Conservation (phyloP, 352 stramenopile species). For the Pseudoperonospora humuli region DNA sequence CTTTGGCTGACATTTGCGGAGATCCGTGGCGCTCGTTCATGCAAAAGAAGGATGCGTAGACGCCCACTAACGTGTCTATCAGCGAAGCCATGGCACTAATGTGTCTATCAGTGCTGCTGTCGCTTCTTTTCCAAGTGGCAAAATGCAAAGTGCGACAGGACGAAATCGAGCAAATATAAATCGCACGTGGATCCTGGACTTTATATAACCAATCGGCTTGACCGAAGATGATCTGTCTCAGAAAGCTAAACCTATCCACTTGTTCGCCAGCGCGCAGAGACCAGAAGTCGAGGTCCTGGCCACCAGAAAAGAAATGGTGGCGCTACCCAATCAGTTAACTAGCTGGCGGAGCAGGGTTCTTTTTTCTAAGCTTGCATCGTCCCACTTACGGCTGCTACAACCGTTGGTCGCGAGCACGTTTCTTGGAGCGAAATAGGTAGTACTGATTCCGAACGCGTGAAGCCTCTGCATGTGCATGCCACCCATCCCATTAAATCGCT, state of each 20-base stretch:
- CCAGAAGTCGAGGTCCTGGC: slow-evolving; percentile 3
- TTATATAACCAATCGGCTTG: slow-evolving; percentile 24
- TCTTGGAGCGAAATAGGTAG: too few species aligned
- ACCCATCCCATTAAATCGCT: too few species aligned
- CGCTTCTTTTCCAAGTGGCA: slow-evolving; percentile 7
- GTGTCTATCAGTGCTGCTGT: neutral
- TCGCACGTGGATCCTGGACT: slow-evolving; percentile 6
- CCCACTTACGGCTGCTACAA: neutral
- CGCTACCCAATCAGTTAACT: too few species aligned
- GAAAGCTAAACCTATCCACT: slow-evolving; percentile 5
- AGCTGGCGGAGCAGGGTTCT: slow-evolving; percentile 5
- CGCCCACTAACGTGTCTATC: slow-evolving; percentile 20
- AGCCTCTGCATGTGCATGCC: too few species aligned
- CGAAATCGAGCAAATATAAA: slow-evolving; percentile 6
- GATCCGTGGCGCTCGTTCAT: slow-evolving; percentile 26
- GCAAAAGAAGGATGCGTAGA: slow-evolving; percentile 40
- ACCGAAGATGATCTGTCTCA: neutral
- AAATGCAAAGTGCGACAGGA: slow-evolving; percentile 18
- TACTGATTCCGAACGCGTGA: too few species aligned
- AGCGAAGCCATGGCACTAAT: slow-evolving; percentile 12
- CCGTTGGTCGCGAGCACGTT: too few species aligned
- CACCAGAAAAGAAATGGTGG: too few species aligned
- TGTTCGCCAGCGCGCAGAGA: slow-evolving; percentile 1
- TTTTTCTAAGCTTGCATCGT: slow-evolving; percentile 14
- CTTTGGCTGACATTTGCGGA: slow-evolving; percentile 28